Conservation (phyloP, 148 eudicot species). For the Tetragonia tetragonoides region DNA sequence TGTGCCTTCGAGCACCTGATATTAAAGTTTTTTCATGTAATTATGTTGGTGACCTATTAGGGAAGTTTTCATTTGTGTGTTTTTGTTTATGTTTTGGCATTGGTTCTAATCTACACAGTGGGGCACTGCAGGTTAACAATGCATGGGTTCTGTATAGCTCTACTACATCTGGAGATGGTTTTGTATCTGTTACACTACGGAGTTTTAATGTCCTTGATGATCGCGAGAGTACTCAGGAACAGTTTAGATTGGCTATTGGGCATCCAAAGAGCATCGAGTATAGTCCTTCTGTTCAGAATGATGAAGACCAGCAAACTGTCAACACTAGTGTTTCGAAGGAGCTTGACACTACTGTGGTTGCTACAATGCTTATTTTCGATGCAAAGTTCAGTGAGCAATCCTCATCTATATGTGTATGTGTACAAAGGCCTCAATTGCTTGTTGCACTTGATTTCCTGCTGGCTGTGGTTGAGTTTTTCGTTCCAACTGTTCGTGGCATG, state of each 20-base stretch:
- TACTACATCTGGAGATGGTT: conserved; percentile 63
- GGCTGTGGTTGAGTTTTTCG: conserved; percentile 88
- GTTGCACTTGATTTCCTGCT: conserved; percentile 95
- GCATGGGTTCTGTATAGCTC: conserved; percentile 89
- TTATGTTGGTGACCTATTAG: not conserved
- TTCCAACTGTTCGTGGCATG: conserved; percentile 66
- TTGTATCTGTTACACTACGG: conserved; percentile 77
- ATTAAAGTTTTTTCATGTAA: not conserved
- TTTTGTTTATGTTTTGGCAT: not conserved
- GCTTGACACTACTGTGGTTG: conserved; percentile 36
- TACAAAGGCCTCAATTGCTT: conserved; percentile 94
- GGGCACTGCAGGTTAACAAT: conserved; percentile 57
- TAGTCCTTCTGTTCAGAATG: conserved; percentile 36
- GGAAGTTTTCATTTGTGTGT: no score
- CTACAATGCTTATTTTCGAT: conserved; percentile 91
- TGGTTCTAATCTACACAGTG: not conserved
- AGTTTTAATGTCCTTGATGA: conserved; percentile 84
- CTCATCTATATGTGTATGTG: conserved; percentile 62
- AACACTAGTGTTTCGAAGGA: conserved; percentile 28
- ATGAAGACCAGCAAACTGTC: conserved; percentile 32
- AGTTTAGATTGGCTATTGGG: conserved; percentile 82
- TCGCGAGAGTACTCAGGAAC: conserved; percentile 88
- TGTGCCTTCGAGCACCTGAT: not conserved
- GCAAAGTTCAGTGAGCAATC: conserved; percentile 56
- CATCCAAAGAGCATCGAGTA: conserved; percentile 52